Evolutionary conservation across 257 asterid species (phyloP).

Genomic region (Solanum bulbocastanum): DNA sequence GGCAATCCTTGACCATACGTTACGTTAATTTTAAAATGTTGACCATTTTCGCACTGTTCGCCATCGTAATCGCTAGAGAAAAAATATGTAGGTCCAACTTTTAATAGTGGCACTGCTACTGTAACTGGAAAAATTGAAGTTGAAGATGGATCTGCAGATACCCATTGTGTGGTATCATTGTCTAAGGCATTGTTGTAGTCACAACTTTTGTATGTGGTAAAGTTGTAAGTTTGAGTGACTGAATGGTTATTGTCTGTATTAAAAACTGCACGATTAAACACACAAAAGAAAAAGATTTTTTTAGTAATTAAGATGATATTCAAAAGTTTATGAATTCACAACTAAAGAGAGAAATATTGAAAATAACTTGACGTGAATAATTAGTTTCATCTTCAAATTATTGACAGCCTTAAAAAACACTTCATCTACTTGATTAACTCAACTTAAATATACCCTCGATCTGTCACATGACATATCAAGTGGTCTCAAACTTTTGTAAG

Average conservation of each 20-base stretch:
- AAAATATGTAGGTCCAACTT: conserved; percentile 44
- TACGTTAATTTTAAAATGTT: conserved; percentile 47
- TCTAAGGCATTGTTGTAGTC: conserved; percentile 31
- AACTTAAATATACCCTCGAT: too few relatives aligned
- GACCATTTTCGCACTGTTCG: conserved; percentile 69
- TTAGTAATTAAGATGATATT: background rate
- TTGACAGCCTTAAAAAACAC: too few relatives aligned
- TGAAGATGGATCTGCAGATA: conserved; percentile 48
- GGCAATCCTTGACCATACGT: conserved; percentile 65
- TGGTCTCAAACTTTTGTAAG: too few relatives aligned
- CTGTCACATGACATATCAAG: too few relatives aligned
- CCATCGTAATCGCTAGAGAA: conserved; percentile 89
- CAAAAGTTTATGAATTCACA: too few relatives aligned
- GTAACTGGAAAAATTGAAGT: conserved; percentile 30
- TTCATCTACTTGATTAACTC: too few relatives aligned
- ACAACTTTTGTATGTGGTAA: conserved; percentile 47
- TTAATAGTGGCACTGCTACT: conserved; percentile 46
- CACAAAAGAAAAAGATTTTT: background rate
- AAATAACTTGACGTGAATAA: too few relatives aligned
- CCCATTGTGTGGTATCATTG: conserved; percentile 66
- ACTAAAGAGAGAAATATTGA: too few relatives aligned
- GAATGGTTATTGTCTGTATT: conserved; percentile 84
- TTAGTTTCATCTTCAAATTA: too few relatives aligned
- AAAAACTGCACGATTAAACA: conserved; percentile 42
- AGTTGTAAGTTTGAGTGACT: conserved; percentile 64